Conservation (phyloP, 768 basidiomycete genomes). For the Pleurotus sapidus region DNA sequence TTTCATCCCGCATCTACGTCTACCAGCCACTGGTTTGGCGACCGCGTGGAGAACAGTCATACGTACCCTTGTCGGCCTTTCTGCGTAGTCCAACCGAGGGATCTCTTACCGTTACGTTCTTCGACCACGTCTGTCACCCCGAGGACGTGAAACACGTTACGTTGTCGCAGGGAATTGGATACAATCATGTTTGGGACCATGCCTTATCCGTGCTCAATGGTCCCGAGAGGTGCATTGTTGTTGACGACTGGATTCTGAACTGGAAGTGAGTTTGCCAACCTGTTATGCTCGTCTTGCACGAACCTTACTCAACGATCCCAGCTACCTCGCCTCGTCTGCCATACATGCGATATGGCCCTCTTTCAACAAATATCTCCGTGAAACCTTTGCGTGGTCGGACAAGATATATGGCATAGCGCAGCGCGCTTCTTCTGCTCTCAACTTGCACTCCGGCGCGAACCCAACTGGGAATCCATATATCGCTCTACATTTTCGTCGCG, state of each 20-base stretch:
- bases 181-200: conserved; percentile 33
- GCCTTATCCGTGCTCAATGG: conserved; percentile 28
- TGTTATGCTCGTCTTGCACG: too few species aligned
- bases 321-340: conserved; percentile 37
- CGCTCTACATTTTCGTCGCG: conserved; percentile 44
- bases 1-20: conserved; percentile 35
- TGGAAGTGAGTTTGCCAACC: conserved; percentile 32
- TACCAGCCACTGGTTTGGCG: conserved; percentile 47
- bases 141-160: conserved; percentile 32
- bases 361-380: conserved; percentile 33
- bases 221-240: conserved; percentile 36
- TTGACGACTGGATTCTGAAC: conserved; percentile 41
- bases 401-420: conserved; percentile 29
- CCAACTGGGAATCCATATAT: conserved; percentile 35
- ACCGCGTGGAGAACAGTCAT: conserved; percentile 35
- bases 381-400: conserved; percentile 40
- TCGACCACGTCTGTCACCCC: conserved; percentile 38
- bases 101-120: conserved; percentile 31
- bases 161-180: conserved; percentile 16
- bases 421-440: conserved; percentile 29
- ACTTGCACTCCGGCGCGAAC: conserved; percentile 21
- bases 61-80: conserved; percentile 41
- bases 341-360: conserved; percentile 38
- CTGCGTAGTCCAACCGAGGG: conserved; percentile 35
- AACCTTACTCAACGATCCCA: conserved; percentile 7